Evolutionary conservation across 306 rosid genomes (phyloP).

Genomic region (cucumber (Cucumis sativus)): DNA sequence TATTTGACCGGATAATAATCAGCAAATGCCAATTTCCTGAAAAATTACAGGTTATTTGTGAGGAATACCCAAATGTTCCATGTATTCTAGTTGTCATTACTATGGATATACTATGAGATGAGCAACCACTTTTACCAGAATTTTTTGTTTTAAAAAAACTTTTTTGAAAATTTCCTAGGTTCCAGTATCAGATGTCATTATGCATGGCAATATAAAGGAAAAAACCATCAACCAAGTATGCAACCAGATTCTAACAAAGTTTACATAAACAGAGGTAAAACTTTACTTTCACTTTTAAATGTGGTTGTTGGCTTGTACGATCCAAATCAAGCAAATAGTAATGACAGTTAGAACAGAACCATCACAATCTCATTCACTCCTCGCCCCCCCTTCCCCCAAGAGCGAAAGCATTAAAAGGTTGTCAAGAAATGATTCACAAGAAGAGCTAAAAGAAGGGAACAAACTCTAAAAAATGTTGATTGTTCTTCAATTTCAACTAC

Average conservation of each 20-base stretch:
- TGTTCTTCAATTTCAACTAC: background rate
- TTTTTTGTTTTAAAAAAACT: too few relatives aligned
- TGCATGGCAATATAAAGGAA: background rate
- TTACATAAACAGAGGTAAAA: background rate
- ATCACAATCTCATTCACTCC: background rate
- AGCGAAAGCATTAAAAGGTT: background rate
- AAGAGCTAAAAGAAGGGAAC: background rate
- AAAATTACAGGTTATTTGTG: background rate
- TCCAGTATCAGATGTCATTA: background rate
- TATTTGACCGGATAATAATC: background rate
- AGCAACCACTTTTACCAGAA: background rate
- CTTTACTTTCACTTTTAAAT: background rate
- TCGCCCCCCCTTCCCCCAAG: background rate
- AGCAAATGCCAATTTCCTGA: background rate
- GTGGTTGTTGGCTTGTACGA: background rate
- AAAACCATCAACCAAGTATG: background rate
- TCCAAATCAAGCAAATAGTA: background rate
- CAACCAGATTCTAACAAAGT: background rate
- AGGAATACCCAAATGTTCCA: background rate
- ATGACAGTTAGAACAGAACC: background rate
- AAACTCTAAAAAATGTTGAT: background rate
- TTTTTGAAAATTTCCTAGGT: background rate
- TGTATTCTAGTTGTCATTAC: background rate
- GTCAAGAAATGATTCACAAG: background rate
- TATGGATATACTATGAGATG: background rate